Percentiles rank a stretch among this genome's conserved stretches.
These are phyloP conservation scores for Lanmaoa rubissima DNA, from an alignment of 768 basidiomycete genomes.

Conservation along the genomic window DNA sequence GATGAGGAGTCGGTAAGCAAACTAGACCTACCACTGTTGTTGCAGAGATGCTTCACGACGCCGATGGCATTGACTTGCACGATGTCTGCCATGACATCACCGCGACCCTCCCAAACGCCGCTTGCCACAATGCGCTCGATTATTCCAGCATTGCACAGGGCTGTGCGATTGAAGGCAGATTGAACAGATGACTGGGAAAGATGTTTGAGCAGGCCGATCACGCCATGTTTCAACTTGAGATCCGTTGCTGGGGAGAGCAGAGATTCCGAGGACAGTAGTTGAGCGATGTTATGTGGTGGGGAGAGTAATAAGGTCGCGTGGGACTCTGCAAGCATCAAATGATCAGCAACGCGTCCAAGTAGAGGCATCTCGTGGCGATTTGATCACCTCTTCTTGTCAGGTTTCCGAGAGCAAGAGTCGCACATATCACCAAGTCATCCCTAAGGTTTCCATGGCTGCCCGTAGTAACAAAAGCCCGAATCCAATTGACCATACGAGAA, in stretches of 20 bases:
- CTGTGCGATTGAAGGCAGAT: constrained; percentile 53
- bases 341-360: constrained; percentile 6
- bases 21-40: constrained; percentile 57
- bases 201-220: constrained; percentile 84
- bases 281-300: constrained; percentile 62
- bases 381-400: constrained; percentile 67
- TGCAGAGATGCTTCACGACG: constrained; percentile 85
- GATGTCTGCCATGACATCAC: constrained; percentile 79
- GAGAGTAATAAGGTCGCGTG: constrained; percentile 61
- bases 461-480: constrained; percentile 52
- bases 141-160: constrained; percentile 60
- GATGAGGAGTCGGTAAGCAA: constrained; percentile 23
- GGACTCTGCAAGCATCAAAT: constrained; percentile 42
- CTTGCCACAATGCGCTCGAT: constrained; percentile 60
- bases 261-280: constrained; percentile 52
- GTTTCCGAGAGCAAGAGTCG: constrained; percentile 80
- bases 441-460: constrained; percentile 35
- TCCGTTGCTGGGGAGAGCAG: constrained; percentile 59
- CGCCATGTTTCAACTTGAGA: constrained; percentile 86
- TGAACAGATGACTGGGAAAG: constrained; percentile 69
- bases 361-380: not conserved
- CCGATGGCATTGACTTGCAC: constrained; percentile 89
- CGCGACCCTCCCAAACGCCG: constrained; percentile 64
- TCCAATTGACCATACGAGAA: constrained; percentile 72
- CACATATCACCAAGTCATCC: constrained; percentile 83